Base-by-base conservation (phyloP, 1,139 yeast genomes). In the Protomyces macrosporus region DNA sequence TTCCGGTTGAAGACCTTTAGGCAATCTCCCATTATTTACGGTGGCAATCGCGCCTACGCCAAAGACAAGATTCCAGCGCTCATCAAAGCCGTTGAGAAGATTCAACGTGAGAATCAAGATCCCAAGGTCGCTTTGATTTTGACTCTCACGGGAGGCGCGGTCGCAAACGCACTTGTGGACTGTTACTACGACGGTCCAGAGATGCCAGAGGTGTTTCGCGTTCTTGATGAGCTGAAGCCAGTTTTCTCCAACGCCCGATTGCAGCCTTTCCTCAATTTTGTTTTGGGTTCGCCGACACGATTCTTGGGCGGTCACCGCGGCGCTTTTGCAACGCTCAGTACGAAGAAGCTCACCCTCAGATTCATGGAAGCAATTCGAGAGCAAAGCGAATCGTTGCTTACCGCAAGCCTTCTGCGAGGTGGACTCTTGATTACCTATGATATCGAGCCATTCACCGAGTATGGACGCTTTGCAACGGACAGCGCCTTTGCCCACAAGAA, bases 241-340 rank as follows among this genome's bases (percentile, higher is more conserved):
- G 16, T 33, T 14, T 12, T 40, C 40, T 39, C 16, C 52, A 55
- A 50, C 16, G 52, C 30, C 14, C 42, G 45, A 32, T n/a, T 39
- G 1, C 58, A 55, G 10, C n/a, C 23, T 33, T 55, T 55, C 52
- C 39, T 34, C 34, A 42, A 32, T 33, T 55, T 55, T 14, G 32
- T 40, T 12, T 7, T 33, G 10, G 37, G 39, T 14, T 32, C 52
- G 10, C 58, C 58, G 42, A 23, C 58, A 3, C 52, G 30, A 12
- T 14, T 55, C 4, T 45, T 32, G 40, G 58, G 52, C 23, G 58
- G 58, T 23, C n/a, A 30, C 34, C 37, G 58, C n/a, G 58, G 58
- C 33, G 58, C 58, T 36, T 55, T 55, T 14, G 51, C 42, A 30
- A 55, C 58, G 6, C 53, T 55, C 40, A 55, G 42, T 45, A 55